These are phyloP conservation scores for Clonostachys sp. DNA, from an alignment of 2,329 filamentous ascomycete species.

Conservation along the genomic window DNA sequence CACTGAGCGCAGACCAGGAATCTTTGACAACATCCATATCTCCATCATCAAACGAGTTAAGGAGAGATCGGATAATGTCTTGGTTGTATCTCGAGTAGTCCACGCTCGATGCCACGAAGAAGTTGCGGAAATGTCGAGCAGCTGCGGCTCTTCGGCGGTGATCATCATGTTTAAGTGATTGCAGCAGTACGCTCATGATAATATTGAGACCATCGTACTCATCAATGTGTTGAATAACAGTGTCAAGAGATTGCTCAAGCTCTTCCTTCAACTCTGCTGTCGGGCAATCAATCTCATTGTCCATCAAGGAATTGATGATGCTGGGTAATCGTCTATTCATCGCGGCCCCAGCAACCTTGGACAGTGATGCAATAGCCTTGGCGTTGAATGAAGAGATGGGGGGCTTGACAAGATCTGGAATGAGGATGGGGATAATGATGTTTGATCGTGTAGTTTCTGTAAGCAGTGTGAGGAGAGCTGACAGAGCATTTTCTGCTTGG, in stretches of 20 bases:
- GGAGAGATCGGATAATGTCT: conserved; percentile 84
- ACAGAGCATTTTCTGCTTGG: conserved; percentile 86
- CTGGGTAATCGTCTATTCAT: conserved; percentile 88
- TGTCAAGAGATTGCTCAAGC: conserved; percentile 78
- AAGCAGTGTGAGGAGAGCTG: conserved; percentile 87
- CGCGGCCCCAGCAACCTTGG: conserved; percentile 81
- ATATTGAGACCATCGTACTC: conserved; percentile 95
- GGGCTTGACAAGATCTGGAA: conserved; percentile 84
- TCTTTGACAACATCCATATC: conserved; percentile 83
- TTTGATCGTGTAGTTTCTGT: conserved; percentile 93
- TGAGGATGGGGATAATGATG: conserved; percentile 92
- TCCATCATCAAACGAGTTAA: conserved; percentile 87
- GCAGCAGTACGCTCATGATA: conserved; percentile 88
- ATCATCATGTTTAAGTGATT: conserved; percentile 87
- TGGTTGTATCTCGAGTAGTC: conserved; percentile 97
- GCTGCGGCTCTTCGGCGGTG: conserved; percentile 77
- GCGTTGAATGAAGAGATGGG: conserved; percentile 96
- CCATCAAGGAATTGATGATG: conserved; percentile 91
- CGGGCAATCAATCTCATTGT: conserved; percentile 76
- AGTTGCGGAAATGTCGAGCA: conserved; percentile 75
- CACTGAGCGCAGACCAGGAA: conserved; percentile 80
- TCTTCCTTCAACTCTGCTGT: conserved; percentile 72
- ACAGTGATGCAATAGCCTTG: conserved; percentile 85
- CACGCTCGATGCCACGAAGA: conserved; percentile 75
- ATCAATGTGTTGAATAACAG: conserved; percentile 86